Evolutionary conservation across 257 asterid genomes (phyloP).

Genomic region (Ligustrum vulgare): DNA sequence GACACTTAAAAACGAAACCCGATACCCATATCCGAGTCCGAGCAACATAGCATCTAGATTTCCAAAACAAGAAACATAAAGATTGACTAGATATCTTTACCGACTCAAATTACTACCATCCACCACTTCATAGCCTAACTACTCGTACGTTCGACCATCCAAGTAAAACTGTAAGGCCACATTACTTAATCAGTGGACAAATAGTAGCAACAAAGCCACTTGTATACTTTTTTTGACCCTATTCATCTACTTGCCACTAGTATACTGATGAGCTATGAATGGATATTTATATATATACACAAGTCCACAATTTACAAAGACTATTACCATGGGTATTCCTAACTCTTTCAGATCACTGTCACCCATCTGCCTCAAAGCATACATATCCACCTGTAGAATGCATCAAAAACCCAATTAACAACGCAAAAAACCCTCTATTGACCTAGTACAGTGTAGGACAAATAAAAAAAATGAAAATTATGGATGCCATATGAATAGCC

Average conservation of each 20-base stretch:
- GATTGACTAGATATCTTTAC: not conserved
- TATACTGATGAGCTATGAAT: not conserved
- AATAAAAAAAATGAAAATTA: not conserved
- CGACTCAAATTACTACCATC: not conserved
- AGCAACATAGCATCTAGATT: not conserved
- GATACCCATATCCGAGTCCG: no score
- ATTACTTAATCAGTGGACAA: not conserved
- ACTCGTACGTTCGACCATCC: not conserved
- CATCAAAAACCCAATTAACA: constrained; percentile 13
- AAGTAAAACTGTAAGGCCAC: not conserved
- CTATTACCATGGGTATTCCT: constrained; percentile 90
- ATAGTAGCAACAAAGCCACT: not conserved
- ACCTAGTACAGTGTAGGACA: no score
- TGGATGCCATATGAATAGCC: constrained; percentile 4
- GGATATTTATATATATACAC: constrained; percentile 5
- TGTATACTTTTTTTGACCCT: not conserved
- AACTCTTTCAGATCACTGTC: constrained; percentile 86
- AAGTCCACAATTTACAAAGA: constrained; percentile 15
- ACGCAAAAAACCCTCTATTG: not conserved
- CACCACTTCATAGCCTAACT: not conserved
- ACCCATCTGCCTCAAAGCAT: constrained; percentile 81
- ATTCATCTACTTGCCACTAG: not conserved
- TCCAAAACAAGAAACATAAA: not conserved
- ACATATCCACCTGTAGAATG: constrained; percentile 86
- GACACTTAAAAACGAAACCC: no score